These are phyloP conservation scores for Triticum monococcum DNA, from an alignment of 176 grass and related monocot genomes.

Conservation along the genomic window DNA sequence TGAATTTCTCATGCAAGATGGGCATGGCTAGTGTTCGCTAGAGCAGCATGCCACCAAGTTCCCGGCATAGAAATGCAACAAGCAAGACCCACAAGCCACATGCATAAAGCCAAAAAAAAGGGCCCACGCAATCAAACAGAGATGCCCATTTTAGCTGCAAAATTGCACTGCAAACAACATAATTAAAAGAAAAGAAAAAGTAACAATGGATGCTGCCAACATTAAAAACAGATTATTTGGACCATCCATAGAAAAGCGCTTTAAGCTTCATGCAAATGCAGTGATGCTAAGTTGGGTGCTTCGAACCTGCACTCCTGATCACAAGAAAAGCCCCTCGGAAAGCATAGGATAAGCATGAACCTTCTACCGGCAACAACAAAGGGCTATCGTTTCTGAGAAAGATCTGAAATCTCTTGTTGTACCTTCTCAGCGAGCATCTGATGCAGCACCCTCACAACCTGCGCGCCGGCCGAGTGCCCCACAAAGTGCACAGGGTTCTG, in stretches of 20 bases:
- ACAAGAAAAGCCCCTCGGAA: slow-evolving; percentile 37
- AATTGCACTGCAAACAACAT: not conserved
- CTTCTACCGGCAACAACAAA: not conserved
- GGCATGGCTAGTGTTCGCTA: not conserved
- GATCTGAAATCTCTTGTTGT: slow-evolving; percentile 25
- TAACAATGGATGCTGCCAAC: not conserved
- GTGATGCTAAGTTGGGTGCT: slow-evolving; percentile 19
- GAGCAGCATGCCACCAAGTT: slow-evolving; percentile 14
- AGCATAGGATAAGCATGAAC: slow-evolving; percentile 48
- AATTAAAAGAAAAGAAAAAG: not conserved
- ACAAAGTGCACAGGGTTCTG: slow-evolving; percentile 92
- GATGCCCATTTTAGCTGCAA: slow-evolving; percentile 7
- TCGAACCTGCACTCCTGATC: slow-evolving; percentile 13
- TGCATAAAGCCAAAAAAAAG: slow-evolving; percentile 1
- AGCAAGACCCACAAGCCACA: slow-evolving; percentile 15
- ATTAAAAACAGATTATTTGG: slow-evolving; percentile 29
- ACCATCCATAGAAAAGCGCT: not conserved
- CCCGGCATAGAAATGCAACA: slow-evolving; percentile 30
- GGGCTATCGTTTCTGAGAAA: not conserved
- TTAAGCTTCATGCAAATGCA: slow-evolving; percentile 16
- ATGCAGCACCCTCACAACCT: slow-evolving; percentile 85
- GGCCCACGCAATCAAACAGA: not conserved
- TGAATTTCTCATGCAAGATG: not conserved
- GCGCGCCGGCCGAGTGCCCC: slow-evolving; percentile 86
- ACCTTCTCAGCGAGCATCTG: slow-evolving; percentile 99